Percentiles rank a stretch among this genome's conserved stretches.
These are phyloP conservation scores for Lactifluus echinatus DNA, from an alignment of 768 basidiomycete genomes.

Conservation along the genomic window DNA sequence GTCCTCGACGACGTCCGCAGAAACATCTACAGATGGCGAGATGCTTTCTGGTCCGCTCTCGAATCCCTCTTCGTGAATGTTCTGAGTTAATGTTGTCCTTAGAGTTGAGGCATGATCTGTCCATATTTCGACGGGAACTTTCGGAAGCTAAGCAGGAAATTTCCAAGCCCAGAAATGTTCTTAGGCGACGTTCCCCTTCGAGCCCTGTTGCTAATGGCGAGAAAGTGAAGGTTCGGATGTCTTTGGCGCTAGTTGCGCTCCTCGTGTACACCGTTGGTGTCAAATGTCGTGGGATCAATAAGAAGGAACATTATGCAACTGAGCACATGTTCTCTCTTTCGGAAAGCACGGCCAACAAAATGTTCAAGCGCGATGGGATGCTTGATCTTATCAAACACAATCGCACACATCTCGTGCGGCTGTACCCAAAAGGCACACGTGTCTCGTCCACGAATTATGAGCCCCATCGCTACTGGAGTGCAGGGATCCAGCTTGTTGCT, in stretches of 20 bases:
- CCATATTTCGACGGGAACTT: conserved; percentile 19
- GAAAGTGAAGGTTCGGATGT: conserved; percentile 56
- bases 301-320: conserved; percentile 74
- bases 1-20: conserved; percentile 35
- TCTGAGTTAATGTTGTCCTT: conserved; percentile 11
- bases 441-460: conserved; percentile 81
- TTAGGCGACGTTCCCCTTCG: conserved; percentile 22
- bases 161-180: conserved; percentile 33
- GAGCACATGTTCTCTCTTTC: conserved; percentile 92
- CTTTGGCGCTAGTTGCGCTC: conserved; percentile 57
- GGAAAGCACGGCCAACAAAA: conserved; percentile 69
- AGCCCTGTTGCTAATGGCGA: conserved; percentile 9
- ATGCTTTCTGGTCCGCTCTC: conserved; percentile 16
- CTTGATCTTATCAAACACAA: conserved; percentile 78
- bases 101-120: conserved; percentile 11
- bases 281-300: conserved; percentile 86
- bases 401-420: conserved; percentile 69
- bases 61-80: background rate
- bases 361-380: conserved; percentile 55
- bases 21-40: conserved; percentile 28
- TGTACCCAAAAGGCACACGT: conserved; percentile 79
- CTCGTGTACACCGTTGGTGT: conserved; percentile 94
- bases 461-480: conserved; percentile 84
- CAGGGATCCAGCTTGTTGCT: conserved; percentile 83
- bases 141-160: conserved; percentile 35